These are phyloP conservation scores for Metarhizium album DNA, from an alignment of 2,329 filamentous ascomycete genomes.

Conservation along the genomic window DNA sequence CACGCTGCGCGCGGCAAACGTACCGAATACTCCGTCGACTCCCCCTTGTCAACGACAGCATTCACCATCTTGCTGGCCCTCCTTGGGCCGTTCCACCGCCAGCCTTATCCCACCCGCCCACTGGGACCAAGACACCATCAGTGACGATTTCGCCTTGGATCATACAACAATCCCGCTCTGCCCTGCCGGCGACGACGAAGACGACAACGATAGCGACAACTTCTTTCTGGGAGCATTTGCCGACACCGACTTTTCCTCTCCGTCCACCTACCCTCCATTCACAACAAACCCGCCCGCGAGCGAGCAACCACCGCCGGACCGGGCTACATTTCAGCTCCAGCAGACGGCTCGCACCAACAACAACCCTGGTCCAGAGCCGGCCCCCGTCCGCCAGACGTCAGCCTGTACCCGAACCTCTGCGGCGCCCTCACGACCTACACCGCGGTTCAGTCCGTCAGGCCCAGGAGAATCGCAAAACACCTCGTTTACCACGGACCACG, in stretches of 20 bases:
- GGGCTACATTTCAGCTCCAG: conserved; percentile 4
- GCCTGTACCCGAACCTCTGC: conserved; percentile 10
- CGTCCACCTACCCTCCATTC: conserved; percentile 24
- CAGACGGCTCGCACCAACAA: conserved; percentile 2
- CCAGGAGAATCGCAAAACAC: conserved; percentile 16
- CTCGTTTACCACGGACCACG: conserved; percentile 18
- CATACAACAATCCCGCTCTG: neutral
- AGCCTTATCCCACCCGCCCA: conserved; percentile 1
- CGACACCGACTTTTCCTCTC: conserved; percentile 23
- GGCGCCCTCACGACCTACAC: conserved; percentile 13
- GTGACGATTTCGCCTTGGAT: neutral
- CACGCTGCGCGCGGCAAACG: neutral
- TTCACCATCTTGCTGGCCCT: neutral
- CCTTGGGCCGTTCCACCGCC: neutral
- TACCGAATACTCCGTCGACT: conserved; percentile 1
- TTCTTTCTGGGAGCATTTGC: conserved; percentile 16
- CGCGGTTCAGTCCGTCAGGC: conserved; percentile 10
- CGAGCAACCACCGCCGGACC: conserved; percentile 3
- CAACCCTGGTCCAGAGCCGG: conserved; percentile 7
- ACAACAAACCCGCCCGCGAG: conserved; percentile 1
- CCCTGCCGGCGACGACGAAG: neutral
- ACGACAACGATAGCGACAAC: conserved; percentile 10
- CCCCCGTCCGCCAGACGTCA: conserved; percentile 6
- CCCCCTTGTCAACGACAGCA: neutral
- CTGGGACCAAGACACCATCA: conserved; percentile 9